Evolutionary conservation across 129 eudicot genomes (phyloP).

Genomic region (Solidago caesia): DNA sequence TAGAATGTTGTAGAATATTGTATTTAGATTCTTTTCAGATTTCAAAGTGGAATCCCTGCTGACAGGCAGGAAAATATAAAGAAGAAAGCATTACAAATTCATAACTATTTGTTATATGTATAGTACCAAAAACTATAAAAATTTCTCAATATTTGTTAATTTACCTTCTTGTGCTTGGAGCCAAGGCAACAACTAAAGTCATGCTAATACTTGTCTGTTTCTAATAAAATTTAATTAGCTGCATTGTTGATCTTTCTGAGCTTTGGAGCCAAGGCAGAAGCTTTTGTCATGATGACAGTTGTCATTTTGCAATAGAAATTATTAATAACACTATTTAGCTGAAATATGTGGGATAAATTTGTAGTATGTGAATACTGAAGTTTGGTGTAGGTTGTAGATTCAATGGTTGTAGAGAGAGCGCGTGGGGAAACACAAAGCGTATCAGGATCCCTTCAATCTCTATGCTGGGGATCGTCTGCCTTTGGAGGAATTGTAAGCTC

Average conservation of each 20-base stretch:
- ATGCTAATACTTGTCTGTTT: not conserved
- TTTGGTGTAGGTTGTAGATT: constrained; percentile 89
- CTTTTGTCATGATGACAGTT: not conserved
- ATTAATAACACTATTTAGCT: not conserved
- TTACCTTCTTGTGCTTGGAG: too few species aligned
- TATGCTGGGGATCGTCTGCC: constrained; percentile 99
- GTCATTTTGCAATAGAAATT: not conserved
- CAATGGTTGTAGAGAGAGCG: constrained; percentile 99
- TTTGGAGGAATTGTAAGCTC: constrained; percentile 92
- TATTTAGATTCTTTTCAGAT: too few species aligned
- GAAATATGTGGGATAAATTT: constrained; percentile 7
- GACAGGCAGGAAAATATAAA: too few species aligned
- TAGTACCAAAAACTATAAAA: too few species aligned
- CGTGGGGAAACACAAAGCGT: constrained; percentile 99
- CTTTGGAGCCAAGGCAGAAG: not conserved
- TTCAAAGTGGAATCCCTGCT: too few species aligned
- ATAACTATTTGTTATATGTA: too few species aligned
- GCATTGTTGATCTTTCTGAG: not conserved
- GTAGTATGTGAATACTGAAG: constrained; percentile 27
- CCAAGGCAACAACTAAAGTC: too few species aligned
- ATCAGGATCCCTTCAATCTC: constrained; percentile 97
- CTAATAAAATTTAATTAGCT: not conserved
- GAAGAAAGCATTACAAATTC: too few species aligned
- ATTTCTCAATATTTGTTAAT: too few species aligned
- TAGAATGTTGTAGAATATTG: too few species aligned